Conservation (phyloP, 2,329 filamentous ascomycete species). For the Penicillium sp. region DNA sequence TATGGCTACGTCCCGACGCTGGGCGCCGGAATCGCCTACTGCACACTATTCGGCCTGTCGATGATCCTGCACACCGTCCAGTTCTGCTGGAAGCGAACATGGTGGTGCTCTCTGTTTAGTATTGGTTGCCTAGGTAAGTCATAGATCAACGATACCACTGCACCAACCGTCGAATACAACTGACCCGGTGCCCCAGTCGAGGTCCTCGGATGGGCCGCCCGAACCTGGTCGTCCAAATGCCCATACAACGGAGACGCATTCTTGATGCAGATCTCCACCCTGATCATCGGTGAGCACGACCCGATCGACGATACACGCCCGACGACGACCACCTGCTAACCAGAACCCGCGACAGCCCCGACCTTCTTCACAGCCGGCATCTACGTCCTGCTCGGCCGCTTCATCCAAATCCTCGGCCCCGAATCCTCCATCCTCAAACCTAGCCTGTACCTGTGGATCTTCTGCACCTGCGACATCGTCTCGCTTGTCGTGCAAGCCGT, state of each 20-base stretch:
- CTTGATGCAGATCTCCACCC: slow-evolving; percentile 50
- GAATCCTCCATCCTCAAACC: slow-evolving; percentile 46
- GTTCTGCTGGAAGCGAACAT: slow-evolving; percentile 34
- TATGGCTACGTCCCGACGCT: slow-evolving; percentile 35
- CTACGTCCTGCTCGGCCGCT: slow-evolving; percentile 49
- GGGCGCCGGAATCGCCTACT: slow-evolving; percentile 33
- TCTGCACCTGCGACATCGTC: slow-evolving; percentile 54
- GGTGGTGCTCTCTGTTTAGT: slow-evolving; percentile 36
- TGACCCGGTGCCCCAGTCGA: slow-evolving; percentile 29
- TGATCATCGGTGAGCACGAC: slow-evolving; percentile 35
- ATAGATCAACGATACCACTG: neutral
- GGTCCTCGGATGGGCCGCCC: slow-evolving; percentile 50
- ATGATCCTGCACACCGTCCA: slow-evolving; percentile 33
- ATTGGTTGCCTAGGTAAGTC: slow-evolving; percentile 34
- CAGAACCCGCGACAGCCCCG: slow-evolving; percentile 31
- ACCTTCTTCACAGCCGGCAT: slow-evolving; percentile 54
- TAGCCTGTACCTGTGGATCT: slow-evolving; percentile 49
- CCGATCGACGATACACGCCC: no score
- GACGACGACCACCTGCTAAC: no score
- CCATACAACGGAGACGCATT: slow-evolving; percentile 51
- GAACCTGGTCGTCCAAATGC: slow-evolving; percentile 50
- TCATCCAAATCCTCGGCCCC: slow-evolving; percentile 47
- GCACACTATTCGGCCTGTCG: slow-evolving; percentile 32
- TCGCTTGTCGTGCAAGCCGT: slow-evolving; percentile 57
- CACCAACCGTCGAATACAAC: neutral